Evolutionary conservation across 768 basidiomycete genomes (phyloP).

Genomic region (Tricholoma sp.): DNA sequence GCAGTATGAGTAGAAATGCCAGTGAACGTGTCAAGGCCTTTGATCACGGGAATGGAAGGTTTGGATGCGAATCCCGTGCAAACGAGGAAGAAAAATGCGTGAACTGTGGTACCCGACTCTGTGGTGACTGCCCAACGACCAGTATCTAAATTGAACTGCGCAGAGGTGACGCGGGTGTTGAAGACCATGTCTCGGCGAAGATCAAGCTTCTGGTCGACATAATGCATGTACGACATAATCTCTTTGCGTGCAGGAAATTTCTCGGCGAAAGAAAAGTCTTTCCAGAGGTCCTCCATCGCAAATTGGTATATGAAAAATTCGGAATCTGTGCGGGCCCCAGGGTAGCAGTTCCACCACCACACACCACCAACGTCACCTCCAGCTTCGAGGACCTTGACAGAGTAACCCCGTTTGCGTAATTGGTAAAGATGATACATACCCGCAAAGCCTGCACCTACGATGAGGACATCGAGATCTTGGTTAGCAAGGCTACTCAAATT

Average conservation of each 20-base stretch:
- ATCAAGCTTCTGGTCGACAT: neutral
- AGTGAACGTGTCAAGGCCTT: constrained; percentile 19
- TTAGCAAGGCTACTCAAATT: neutral
- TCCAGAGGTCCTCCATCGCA: neutral
- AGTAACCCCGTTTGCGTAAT: neutral
- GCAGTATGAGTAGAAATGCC: constrained; percentile 18
- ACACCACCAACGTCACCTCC: constrained; percentile 10
- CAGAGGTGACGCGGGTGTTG: constrained; percentile 17
- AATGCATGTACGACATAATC: neutral
- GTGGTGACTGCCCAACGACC: constrained; percentile 19
- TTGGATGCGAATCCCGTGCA: constrained; percentile 20
- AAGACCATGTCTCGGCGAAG: neutral
- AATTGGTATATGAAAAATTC: neutral
- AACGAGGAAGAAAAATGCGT: constrained; percentile 16
- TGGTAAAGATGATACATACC: constrained; percentile 9
- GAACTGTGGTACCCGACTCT: constrained; percentile 11
- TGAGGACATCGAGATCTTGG: constrained; percentile 6
- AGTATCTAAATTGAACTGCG: constrained; percentile 12
- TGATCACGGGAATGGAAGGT: constrained; percentile 14
- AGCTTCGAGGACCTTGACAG: constrained; percentile 3
- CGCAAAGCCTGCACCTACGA: constrained; percentile 14
- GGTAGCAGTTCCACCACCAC: constrained; percentile 17
- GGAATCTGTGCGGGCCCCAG: constrained; percentile 6
- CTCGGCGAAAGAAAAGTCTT: neutral
- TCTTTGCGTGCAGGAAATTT: neutral